A percentile compares a stretch with the other conserved stretches of the same genome.
Evolutionary conservation across 2,329 filamentous ascomycete species (phyloP).

Genomic region (Hortaea werneckii): DNA sequence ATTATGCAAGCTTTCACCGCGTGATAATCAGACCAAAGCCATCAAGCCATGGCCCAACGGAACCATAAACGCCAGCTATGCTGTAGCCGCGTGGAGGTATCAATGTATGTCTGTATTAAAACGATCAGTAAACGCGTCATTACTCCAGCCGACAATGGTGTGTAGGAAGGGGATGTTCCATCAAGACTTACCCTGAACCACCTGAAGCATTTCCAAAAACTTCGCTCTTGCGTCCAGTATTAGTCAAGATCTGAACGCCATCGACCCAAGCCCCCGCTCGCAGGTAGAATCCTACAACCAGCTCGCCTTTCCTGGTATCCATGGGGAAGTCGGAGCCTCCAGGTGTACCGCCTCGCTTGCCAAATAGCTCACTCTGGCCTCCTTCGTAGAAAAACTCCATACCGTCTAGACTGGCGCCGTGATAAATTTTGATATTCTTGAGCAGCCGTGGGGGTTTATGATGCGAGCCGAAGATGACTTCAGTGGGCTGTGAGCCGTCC

Average conservation of each 20-base stretch:
- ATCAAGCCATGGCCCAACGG: constrained; percentile 71
- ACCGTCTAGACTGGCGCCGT: constrained; percentile 68
- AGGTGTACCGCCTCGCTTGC: constrained; percentile 61
- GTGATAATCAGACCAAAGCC: constrained; percentile 75
- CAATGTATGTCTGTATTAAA: constrained; percentile 58
- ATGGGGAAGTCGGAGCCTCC: constrained; percentile 67
- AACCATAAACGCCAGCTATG: constrained; percentile 79
- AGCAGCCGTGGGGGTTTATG: constrained; percentile 53
- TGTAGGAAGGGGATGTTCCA: too few species aligned
- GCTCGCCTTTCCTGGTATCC: constrained; percentile 76
- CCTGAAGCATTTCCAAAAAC: constrained; percentile 73
- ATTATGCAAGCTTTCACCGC: constrained; percentile 36
- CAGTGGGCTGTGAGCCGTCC: constrained; percentile 57
- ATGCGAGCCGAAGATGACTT: constrained; percentile 62
- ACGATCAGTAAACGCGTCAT: background rate
- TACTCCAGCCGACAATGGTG: too few species aligned
- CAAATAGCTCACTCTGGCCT: constrained; percentile 72
- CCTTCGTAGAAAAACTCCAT: constrained; percentile 93
- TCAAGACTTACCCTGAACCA: constrained; percentile 63
- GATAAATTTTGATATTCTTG: constrained; percentile 64
- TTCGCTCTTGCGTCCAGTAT: constrained; percentile 71
- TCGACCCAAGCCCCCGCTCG: constrained; percentile 76
- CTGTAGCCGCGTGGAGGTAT: constrained; percentile 83
- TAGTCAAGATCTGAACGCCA: constrained; percentile 82
- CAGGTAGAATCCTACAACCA: constrained; percentile 75